Percentiles rank a stretch among this genome's conserved stretches.
phyloP scores from a whole-genome alignment of 2,329 filamentous ascomycete genomes.

The Hypoxylon sp. region DNA sequence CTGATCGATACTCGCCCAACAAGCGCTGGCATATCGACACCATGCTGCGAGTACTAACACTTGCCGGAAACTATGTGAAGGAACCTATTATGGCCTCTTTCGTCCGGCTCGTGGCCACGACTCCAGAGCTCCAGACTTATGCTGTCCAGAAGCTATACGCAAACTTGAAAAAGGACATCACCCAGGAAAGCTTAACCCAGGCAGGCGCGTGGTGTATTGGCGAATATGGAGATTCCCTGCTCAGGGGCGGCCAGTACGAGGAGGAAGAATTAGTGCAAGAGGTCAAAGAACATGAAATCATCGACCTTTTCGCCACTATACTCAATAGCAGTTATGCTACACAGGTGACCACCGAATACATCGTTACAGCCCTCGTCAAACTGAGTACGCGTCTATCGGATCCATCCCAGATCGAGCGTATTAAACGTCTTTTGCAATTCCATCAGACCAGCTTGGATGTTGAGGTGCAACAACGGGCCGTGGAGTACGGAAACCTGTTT shows the following conservation, averaged over 20 bases:
- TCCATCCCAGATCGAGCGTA: conserved; percentile 84
- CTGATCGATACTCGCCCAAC: conserved; percentile 94
- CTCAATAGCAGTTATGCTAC: conserved; percentile 95
- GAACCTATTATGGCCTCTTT: conserved; percentile 98
- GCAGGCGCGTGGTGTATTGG: conserved; percentile 98
- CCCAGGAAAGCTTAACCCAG: conserved; percentile 93
- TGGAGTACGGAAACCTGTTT: conserved; percentile 97
- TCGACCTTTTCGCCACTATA: conserved; percentile 92
- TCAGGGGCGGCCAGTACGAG: conserved; percentile 90
- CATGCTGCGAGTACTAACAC: conserved; percentile 91
- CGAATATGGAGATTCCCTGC: conserved; percentile 92
- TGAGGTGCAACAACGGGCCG: conserved; percentile 94
- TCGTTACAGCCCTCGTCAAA: conserved; percentile 94
- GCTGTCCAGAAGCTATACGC: conserved; percentile 95
- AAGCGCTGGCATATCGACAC: conserved; percentile 99
- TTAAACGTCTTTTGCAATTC: conserved; percentile 80
- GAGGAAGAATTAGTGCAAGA: conserved; percentile 87
- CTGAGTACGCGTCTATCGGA: conserved; percentile 90
- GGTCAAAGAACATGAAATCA: conserved; percentile 88
- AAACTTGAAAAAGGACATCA: conserved; percentile 94
- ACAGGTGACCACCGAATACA: conserved; percentile 93
- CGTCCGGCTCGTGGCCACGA: conserved; percentile 93
- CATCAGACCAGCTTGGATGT: conserved; percentile 91
- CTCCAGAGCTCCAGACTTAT: conserved; percentile 94
- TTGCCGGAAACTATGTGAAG: conserved; percentile 97